Evolutionary conservation across 495 filamentous ascomycete species (phyloP).

Genomic region (Aspergillus incahuasiensis): DNA sequence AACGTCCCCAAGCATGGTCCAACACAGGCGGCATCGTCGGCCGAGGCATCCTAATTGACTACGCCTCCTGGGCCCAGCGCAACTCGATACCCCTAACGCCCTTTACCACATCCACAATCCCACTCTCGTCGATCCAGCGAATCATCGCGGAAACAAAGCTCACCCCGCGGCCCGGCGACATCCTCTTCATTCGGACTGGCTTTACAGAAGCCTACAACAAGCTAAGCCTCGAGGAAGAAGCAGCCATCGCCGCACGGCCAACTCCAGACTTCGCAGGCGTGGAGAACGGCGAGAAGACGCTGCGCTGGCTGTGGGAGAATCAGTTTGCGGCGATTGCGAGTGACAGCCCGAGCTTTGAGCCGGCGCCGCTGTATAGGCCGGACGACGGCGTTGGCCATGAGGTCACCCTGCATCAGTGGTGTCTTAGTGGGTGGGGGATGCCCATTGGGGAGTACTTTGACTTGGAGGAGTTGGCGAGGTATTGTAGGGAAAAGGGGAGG

Average conservation of each 20-base stretch:
- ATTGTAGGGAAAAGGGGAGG: conserved; percentile 38
- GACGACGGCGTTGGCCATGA: conserved; percentile 1
- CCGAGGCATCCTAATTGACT: conserved; percentile 55
- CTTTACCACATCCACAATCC: conserved; percentile 38
- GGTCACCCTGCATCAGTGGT: conserved; percentile 46
- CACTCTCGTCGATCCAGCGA: conserved; percentile 34
- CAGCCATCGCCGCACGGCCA: conserved; percentile 23
- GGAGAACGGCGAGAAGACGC: conserved; percentile 35
- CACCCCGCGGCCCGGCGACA: conserved; percentile 45
- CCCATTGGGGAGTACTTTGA: conserved; percentile 60
- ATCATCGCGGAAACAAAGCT: conserved; percentile 31
- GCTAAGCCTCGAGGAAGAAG: conserved; percentile 26
- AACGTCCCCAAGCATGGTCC: conserved; percentile 26
- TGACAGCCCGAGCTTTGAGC: conserved; percentile 47
- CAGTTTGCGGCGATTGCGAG: conserved; percentile 50
- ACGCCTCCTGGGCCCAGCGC: conserved; percentile 45
- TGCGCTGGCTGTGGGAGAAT: conserved; percentile 48
- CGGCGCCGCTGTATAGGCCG: conserved; percentile 9
- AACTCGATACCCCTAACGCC: conserved; percentile 33
- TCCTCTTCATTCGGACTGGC: conserved; percentile 52
- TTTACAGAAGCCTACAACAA: conserved; percentile 40
- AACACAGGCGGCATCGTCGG: conserved; percentile 50
- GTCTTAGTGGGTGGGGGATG: conserved; percentile 51
- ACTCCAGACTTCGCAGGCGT: conserved; percentile 40
- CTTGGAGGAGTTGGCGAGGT: conserved; percentile 42